Base-by-base conservation (phyloP, 352 stramenopile genomes). In the Blastocystis hominis region DNA sequence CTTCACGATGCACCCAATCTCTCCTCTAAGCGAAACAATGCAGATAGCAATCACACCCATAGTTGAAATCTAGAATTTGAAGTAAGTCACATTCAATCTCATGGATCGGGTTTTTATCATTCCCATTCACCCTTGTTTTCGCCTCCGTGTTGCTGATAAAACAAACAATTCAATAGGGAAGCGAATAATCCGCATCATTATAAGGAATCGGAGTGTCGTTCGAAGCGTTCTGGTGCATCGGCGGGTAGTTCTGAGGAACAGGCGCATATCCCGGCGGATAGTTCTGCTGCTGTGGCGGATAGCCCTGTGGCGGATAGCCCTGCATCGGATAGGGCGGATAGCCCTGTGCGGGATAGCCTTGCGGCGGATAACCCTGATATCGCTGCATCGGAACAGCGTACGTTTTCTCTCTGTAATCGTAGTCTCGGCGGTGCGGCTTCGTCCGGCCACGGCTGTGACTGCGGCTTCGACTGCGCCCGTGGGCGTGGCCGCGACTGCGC, bases 1-100 rank as follows among this genome's bases (percentile, higher is more conserved):
- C 63, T 86, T 86, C 20, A 76, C 76, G 40, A 86, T 46, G 63
- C 76, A 86, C 34, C 76, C 76, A 62, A 86, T 86, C 59, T 72
- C 76, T 86, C 76, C 76, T 42, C 77, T 86, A 6, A 76, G 30
- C 1, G 76, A 86, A 75, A 86, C 76, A 15, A 86, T 24, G 46
- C 76, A 86, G 47, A 86, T 55, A 70, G 76, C 76, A 61, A 86
- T 63, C 5, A 86, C 53, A 47, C 76, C 63, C 76, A 86, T 86
- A n/a, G 20, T 15, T 44, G 17, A 53, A 44, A 30, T 47, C 15
- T 36, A 4, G 50, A 40, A 80, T n/a, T 7, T 38, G 15, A 42
- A 40, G n/a, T 0, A 36, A n/a, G 46, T 66, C 30, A 9, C 3
- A 80, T 24, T 40, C 17, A 76, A 55, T 62, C 34, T 30, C 2